Conservation (phyloP, 2,329 filamentous ascomycete genomes). For the Purpureocillium takamizusanense region DNA sequence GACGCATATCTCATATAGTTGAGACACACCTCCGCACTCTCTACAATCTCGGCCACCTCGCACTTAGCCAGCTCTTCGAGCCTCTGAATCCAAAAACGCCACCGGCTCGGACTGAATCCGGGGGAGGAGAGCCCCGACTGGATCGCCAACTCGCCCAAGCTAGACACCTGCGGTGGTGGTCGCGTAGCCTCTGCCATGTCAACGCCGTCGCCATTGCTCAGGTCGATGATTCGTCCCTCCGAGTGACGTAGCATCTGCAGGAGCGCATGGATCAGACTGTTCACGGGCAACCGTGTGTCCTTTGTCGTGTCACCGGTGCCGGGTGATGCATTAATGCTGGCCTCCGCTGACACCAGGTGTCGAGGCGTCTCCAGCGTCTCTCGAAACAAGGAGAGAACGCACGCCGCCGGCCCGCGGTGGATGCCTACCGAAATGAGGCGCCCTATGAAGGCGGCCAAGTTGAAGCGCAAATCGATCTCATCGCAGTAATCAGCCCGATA, state of each 20-base stretch:
- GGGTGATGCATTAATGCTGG: background rate
- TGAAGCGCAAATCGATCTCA: background rate
- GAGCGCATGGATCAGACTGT: background rate
- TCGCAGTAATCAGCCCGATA: slow-evolving; percentile 1
- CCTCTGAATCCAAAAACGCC: slow-evolving; percentile 3
- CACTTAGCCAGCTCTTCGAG: slow-evolving; percentile 1
- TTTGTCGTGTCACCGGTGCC: background rate
- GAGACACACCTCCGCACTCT: background rate
- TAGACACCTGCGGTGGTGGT: background rate
- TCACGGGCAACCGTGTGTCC: background rate
- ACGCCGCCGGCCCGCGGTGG: background rate
- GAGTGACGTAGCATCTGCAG: background rate
- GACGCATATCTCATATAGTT: background rate
- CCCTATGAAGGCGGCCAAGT: slow-evolving; percentile 1
- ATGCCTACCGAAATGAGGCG: slow-evolving; percentile 2
- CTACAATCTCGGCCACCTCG: background rate
- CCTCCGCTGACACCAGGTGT: background rate
- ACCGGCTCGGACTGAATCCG: slow-evolving; percentile 1
- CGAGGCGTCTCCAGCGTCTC: slow-evolving; percentile 2
- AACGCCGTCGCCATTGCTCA: background rate
- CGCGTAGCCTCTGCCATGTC: background rate
- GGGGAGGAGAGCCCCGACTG: background rate
- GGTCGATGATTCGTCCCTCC: background rate
- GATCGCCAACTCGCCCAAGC: background rate
- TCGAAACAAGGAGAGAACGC: slow-evolving; percentile 1